A percentile compares a stretch with the other conserved stretches of the same genome.
Evolutionary conservation across 768 basidiomycete species (phyloP).

Genomic region (Mycena albidolilacea): DNA sequence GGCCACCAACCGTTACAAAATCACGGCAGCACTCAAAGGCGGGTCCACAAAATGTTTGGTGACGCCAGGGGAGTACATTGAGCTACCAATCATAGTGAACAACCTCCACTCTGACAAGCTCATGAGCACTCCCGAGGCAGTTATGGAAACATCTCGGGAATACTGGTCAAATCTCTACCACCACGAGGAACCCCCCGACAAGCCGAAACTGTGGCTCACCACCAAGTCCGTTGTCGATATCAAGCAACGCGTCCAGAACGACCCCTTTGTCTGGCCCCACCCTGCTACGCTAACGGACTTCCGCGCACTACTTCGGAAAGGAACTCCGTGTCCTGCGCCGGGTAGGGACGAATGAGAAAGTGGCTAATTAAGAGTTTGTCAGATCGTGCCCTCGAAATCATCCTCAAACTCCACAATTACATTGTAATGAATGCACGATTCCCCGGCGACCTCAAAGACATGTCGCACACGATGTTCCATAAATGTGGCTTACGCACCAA

Average conservation of each 20-base stretch:
- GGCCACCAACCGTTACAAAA: no score
- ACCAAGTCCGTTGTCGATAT: constrained; percentile 24
- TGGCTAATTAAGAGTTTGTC: constrained; percentile 36
- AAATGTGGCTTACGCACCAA: constrained; percentile 37
- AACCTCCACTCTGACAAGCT: no score
- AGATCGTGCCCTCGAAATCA: constrained; percentile 20
- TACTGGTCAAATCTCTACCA: constrained; percentile 42
- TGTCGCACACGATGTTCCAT: constrained; percentile 33
- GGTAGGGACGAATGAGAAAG: constrained; percentile 36
- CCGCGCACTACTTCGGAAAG: constrained; percentile 31
- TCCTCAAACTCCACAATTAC: constrained; percentile 36
- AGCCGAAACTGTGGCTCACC: constrained; percentile 45
- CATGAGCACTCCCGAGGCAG: no score
- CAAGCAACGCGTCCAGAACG: background rate
- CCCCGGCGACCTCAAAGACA: constrained; percentile 36
- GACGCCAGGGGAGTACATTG: no score
- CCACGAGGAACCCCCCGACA: constrained; percentile 15
- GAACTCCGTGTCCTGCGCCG: constrained; percentile 22
- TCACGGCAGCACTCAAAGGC: no score
- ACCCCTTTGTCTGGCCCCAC: constrained; percentile 7
- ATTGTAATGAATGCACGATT: constrained; percentile 36
- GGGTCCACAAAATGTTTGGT: no score
- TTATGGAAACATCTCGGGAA: constrained; percentile 13
- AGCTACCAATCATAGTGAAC: no score
- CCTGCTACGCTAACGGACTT: constrained; percentile 18